Evolutionary conservation across 129 eudicot genomes (phyloP), one percentile per base, ranked within the genome.

Genomic region (Flaveria sonorensis): DNA sequence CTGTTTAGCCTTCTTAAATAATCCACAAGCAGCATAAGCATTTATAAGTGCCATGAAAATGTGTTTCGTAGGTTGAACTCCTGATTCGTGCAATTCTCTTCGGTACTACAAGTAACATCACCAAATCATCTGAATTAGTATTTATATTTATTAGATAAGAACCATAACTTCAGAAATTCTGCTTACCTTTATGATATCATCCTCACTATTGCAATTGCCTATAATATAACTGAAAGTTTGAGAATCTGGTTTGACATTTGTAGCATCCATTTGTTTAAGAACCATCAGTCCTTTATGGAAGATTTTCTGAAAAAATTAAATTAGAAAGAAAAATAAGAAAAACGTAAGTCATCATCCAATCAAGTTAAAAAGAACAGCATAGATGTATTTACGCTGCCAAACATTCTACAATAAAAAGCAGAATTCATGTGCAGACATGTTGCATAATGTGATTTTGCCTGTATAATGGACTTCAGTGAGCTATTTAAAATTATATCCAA

Each of bases 11-110:
- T 87, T 89, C 72, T 90, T 87, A 77, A 87, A 85, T 61, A 82
- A 80, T 70, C 98, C 98, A 86, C 86, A 91, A 67, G 93, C 72
- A 60, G 96, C 96, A 82, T 90, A 93, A 52, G 91, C 97, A 83
- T 93, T 89, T 84, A 93, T 85, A 71, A 88, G 91, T 60, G 97
- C 96, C 93, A 87, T 85, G 42, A 57, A 88, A 76, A 93, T 62
- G 77, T 84, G 88, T 73, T 87, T 93, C 64, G 97, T 88, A 69
- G 77, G 82, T 66, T 67, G 71, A 71, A 88, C 85, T 28, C 84
- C 84, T 64, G 96, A 77, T 7, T 75, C 62, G 52, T 45, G 19
- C 81, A 93, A 64, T 70, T 77, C 87, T 45, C 79, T 84, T 60
- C 51, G 83, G 76, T 79, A 83, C 96, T 92, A 79, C 88, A 86